Evolutionary conservation across 805 yeast species (phyloP), one percentile per base, ranked within the genome.

Genomic region (Maudiozyma bulderi): DNA sequence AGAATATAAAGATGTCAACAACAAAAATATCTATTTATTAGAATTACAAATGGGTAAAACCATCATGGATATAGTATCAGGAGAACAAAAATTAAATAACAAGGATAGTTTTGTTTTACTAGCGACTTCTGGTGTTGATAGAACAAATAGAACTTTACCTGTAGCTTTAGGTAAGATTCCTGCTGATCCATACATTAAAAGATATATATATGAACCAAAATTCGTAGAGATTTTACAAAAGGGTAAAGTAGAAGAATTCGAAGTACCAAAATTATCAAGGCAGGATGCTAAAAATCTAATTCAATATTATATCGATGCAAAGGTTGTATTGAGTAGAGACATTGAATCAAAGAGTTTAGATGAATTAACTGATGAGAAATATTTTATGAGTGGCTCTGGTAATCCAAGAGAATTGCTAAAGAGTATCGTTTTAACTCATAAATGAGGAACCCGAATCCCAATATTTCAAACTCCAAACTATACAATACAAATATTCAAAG

Each of bases 41-140:
- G 76, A 82, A 31, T 73, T 89, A 43, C 89, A 86, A 62, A 59
- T 87, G 20, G 81, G 84, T 10, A 74, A 74, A 48, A 71, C 76
- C 28, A 62, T 88, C 15, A 66, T 83, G 54, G 72, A 76, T 31
- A 71, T 76, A 14, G 66, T 78, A 26, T 67, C 77, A 42, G 93
- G 89, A 20, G 71, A 71, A 7, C 55, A 66, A 10, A 52, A 61
- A 5, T 84, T 86, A 39, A 45, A 53, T 8, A 54, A 62, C 57
- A 52, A 64, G 11, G 73, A 73, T 46, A 91, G 95, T 57, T 84
- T 82, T 37, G 75, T 86, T 6, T 61, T 87, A 15, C 61, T 82
- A 43, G 76, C 93, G 13, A 80, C 81, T 38, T 74, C 83, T 20
- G 77, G 78, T n/a, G 73, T 67, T 40, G 77, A 76, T 61, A 70